Evolutionary conservation across 2,329 filamentous ascomycete species (phyloP), one percentile per base, ranked within the genome.

Genomic region (Scytalidium sp.): DNA sequence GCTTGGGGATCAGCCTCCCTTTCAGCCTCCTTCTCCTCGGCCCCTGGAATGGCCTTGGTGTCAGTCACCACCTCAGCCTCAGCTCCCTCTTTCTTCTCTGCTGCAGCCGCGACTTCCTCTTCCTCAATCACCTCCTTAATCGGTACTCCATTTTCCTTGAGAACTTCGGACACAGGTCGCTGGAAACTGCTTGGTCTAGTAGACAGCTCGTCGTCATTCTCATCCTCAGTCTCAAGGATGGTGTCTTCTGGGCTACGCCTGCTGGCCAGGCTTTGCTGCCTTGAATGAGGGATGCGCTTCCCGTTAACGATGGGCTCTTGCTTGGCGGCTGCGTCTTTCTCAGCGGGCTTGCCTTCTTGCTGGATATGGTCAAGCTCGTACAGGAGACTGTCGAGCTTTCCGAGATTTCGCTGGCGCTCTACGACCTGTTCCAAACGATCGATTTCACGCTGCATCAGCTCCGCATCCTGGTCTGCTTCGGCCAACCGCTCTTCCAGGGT

Each of bases 391-490:
- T 99, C 94, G 3, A 99, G 80, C 68, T 97, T 96, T 39, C 94
- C 94, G 3, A 99, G 81, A 66, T 92, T 97, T 52, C 94, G 83
- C 68, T 99, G 94, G 44, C 95, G 88, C 68, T 97, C 93, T 46
- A 99, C 84, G 7, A 99, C 90, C 67, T 96, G 90, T 69, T 97
- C 94, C 11, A 99, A 77, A 27, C 93, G 84, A 62, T 97, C 90
- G 55, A 99, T 89, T 64, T 99, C 94, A 29, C 93, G 89, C 67
- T 96, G 91, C 93, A 99, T 97, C 53, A 97, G 75, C 67, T 97
- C 94, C 56, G 90, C 84, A 65, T 99, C 94, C 67, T 97, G 93
- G 62, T 99, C 94, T 2, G 93, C 87, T 69, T 99, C 94, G 1
- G 94, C 94, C 8, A 99, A 80, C 19, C 93, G 87, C 71, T 97